A percentile compares a stretch with the other conserved stretches of the same genome.
Evolutionary conservation across 352 stramenopile species (phyloP).

Genomic region (Lagenidium giganteum): DNA sequence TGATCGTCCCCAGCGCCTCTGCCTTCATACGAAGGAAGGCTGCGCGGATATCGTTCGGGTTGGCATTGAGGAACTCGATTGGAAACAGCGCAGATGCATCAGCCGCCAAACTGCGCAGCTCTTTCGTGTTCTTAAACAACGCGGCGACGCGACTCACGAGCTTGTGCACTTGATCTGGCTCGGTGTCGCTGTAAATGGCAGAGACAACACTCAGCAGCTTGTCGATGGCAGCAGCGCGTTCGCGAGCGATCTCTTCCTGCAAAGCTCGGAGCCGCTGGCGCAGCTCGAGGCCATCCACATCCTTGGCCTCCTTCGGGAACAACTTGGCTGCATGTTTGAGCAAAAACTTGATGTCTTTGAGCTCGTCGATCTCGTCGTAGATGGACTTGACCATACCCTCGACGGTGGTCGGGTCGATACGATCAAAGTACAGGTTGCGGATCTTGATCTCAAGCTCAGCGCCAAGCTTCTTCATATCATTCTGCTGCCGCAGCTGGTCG

Average conservation of each 20-base stretch:
- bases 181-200: constrained; percentile 72
- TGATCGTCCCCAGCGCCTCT: constrained; percentile 27
- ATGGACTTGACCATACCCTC: constrained; percentile 78
- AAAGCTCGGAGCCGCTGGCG: constrained; percentile 42
- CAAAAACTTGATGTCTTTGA: constrained; percentile 82
- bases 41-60: constrained; percentile 44
- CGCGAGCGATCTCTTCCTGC: constrained; percentile 57
- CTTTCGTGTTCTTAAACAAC: constrained; percentile 85
- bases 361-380: constrained; percentile 62
- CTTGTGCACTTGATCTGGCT: constrained; percentile 53
- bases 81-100: constrained; percentile 75
- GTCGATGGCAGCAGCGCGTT: constrained; percentile 57
- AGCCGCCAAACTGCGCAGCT: constrained; percentile 80
- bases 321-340: constrained; percentile 61
- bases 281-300: constrained; percentile 67
- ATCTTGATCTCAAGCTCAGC: constrained; percentile 89
- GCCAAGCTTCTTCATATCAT: constrained; percentile 71
- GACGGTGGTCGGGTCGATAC: constrained; percentile 75
- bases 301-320: constrained; percentile 55
- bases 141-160: constrained; percentile 48
- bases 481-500: constrained; percentile 33
- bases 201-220: constrained; percentile 59
- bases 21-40: constrained; percentile 56
- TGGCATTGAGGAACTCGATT: constrained; percentile 70
- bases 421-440: constrained; percentile 87